Evolutionary conservation across 495 filamentous ascomycete genomes (phyloP).

Genomic region (Neurospora sublineolata): DNA sequence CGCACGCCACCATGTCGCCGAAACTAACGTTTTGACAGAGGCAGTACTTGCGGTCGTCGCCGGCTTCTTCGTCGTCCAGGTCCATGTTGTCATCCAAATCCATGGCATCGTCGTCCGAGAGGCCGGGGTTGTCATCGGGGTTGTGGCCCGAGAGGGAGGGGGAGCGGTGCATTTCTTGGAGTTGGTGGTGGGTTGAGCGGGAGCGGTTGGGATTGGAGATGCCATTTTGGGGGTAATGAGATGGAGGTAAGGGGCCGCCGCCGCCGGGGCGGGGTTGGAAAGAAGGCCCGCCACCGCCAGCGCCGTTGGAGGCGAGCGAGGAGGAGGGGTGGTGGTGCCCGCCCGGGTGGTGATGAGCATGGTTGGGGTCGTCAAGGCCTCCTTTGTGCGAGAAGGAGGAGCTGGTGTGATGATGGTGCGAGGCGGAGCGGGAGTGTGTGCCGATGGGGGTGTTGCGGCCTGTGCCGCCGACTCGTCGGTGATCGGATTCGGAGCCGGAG

Average conservation of each 20-base stretch:
- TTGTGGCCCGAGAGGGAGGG: not conserved
- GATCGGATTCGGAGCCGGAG: conserved; percentile 34
- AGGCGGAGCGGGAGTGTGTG: conserved; percentile 8
- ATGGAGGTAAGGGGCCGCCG: not conserved
- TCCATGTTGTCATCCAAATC: conserved; percentile 47
- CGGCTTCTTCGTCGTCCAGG: conserved; percentile 72
- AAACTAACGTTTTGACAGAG: conserved; percentile 84
- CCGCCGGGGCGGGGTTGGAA: not conserved
- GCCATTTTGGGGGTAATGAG: not conserved
- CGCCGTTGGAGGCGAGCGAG: conserved; percentile 2
- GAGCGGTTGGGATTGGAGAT: not conserved
- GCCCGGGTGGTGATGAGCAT: not conserved
- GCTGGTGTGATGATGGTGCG: conserved; percentile 1
- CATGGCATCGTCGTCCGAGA: not conserved
- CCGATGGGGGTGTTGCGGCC: conserved; percentile 2
- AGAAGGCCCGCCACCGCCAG: conserved; percentile 4
- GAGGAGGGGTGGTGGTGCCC: not conserved
- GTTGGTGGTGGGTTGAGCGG: not conserved
- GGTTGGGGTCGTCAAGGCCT: not conserved
- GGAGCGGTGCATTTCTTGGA: not conserved
- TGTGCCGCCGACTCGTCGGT: conserved; percentile 30
- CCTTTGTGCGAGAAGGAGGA: conserved; percentile 1
- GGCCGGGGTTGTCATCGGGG: not conserved
- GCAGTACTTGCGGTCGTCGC: conserved; percentile 86
- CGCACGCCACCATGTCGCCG: conserved; percentile 97